Base-by-base conservation (phyloP, 2,329 filamentous ascomycete genomes). In the Aspergillus ibericus region DNA sequence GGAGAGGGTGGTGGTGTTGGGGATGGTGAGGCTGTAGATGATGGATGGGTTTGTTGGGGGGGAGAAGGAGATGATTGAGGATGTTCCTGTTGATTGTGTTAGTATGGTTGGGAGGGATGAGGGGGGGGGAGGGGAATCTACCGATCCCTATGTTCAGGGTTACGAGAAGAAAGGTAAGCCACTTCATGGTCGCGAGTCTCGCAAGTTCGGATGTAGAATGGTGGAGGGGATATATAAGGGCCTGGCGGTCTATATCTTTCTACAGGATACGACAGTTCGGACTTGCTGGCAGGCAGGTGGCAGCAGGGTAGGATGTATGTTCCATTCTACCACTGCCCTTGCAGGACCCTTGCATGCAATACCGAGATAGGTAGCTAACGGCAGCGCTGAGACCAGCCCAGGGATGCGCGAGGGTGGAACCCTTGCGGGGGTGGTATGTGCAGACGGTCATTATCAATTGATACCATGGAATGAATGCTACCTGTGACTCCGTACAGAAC, bases 21-120 rank as follows among this genome's bases (percentile, higher is more conserved):
- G 85, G 2, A 87, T 80, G 42, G 78, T 85, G 63, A 88, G 79
- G 59, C 76, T 75, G 72, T 81, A 86, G 72, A 56, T 56, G 10
- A 70, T 61, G 7, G 59, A 61, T 2, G 50, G 50, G 18, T 50
- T 61, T n/a, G 61, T 50, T 7, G 65, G 47, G 4, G 68, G 68
- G 22, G 55, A 59, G 50, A 68, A 69, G 15, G 60, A 55, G 38
- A 44, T 42, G 46, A 61, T 63, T 22, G 20, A 15, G n/a, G 53
- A 53, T 15, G 55, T n/a, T 40, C 10, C 10, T 40, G 8, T 1
- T n/a, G 36, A 8, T 40, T 40, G n/a, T 27, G 36, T 40, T 40
- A 40, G 36, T 40, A 16, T 20, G 38, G 29, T 57, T 50, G 15
- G 22, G 9, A 27, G 35, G 22, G 34, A 15, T 12, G 12, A 9